Percentiles rank a stretch among this genome's conserved stretches.
phyloP scores from a whole-genome alignment of 2,329 filamentous ascomycete species.

The Epichloe aotearoae region DNA sequence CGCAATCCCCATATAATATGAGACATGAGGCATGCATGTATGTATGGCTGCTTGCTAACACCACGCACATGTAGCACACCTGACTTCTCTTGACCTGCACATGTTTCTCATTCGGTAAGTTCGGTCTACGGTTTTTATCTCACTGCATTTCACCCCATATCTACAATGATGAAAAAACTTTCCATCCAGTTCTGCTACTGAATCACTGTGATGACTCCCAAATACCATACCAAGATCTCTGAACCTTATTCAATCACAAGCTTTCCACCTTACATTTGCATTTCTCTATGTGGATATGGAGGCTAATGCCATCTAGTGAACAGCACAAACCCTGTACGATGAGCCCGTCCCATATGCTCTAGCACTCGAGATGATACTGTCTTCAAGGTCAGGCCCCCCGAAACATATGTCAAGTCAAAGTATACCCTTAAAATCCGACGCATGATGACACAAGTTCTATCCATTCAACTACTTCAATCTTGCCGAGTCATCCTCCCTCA shows the following conservation, averaged over 20 bases:
- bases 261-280: neutral
- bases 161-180: constrained; percentile 48
- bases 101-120: neutral
- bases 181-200: constrained; percentile 66
- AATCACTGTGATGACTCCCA: constrained; percentile 50
- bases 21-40: neutral
- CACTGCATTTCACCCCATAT: constrained; percentile 1
- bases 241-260: constrained; percentile 17
- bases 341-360: neutral
- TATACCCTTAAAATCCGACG: neutral
- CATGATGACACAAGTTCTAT: constrained; percentile 47
- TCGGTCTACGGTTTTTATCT: too few species aligned
- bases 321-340: too few species aligned
- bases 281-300: neutral
- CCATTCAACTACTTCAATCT: constrained; percentile 59
- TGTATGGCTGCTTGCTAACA: neutral
- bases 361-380: neutral
- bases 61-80: neutral
- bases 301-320: neutral
- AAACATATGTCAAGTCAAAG: neutral
- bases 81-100: neutral
- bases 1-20: neutral
- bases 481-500: constrained; percentile 63
- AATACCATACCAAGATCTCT: constrained; percentile 54
- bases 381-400: neutral